Conservation (phyloP, 306 rosid species). For the Spatholobus suberectus region DNA sequence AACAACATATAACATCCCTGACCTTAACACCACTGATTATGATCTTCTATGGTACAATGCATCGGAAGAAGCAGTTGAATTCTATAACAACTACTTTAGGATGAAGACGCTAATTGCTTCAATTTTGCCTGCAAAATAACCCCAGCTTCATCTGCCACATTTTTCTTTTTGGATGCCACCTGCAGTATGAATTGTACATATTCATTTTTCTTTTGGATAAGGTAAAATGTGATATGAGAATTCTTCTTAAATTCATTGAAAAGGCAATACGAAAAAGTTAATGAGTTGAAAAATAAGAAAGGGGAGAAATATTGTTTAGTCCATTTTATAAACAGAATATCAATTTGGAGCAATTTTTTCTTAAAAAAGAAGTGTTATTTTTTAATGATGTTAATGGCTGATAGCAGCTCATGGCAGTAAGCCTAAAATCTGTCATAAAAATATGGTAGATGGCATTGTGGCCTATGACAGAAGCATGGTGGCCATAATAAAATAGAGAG, state of each 20-base stretch:
- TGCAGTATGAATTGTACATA: constrained; percentile 50
- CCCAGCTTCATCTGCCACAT: constrained; percentile 74
- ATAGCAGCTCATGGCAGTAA: neutral
- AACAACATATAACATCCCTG: constrained; percentile 28
- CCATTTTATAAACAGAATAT: neutral
- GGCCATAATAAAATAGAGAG: neutral
- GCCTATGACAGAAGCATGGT: neutral
- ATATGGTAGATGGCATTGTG: neutral
- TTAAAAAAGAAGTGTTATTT: neutral
- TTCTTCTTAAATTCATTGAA: neutral
- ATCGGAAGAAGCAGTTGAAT: constrained; percentile 30
- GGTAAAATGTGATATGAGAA: neutral
- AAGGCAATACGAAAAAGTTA: neutral
- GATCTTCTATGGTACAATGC: constrained; percentile 40
- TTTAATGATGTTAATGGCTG: neutral
- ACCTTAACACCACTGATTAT: constrained; percentile 35
- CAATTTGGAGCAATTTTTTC: neutral
- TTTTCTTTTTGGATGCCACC: constrained; percentile 90
- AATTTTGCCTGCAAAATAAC: constrained; percentile 73
- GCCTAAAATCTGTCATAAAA: neutral
- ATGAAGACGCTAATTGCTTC: constrained; percentile 71
- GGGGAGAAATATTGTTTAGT: neutral
- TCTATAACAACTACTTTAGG: constrained; percentile 42
- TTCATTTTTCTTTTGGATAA: constrained; percentile 11
- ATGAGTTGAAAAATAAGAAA: neutral